Conservation (phyloP, 768 basidiomycete genomes). For the Amanita subjunquillea region DNA sequence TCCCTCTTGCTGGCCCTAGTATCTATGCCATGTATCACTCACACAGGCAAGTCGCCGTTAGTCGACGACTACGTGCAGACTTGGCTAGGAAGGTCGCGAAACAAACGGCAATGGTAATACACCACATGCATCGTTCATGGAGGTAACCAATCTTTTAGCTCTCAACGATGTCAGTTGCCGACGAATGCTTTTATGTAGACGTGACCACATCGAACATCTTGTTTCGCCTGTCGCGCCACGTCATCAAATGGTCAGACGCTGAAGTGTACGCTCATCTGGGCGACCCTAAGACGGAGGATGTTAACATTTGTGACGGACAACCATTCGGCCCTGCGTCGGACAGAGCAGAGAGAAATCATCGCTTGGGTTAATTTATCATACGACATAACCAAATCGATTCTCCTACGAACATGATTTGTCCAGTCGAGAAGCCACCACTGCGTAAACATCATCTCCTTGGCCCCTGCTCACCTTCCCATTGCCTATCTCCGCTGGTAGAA, state of each 20-base stretch:
- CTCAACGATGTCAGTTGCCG: not conserved
- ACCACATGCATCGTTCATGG: slow-evolving; percentile 18
- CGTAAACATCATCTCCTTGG: slow-evolving; percentile 3
- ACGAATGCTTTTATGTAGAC: slow-evolving; percentile 15
- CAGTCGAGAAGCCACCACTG: slow-evolving; percentile 1
- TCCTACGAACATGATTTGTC: not conserved
- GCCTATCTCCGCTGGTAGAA: not conserved
- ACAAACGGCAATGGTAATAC: slow-evolving; percentile 15
- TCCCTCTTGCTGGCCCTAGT: slow-evolving; percentile 29
- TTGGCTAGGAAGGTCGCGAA: slow-evolving; percentile 25
- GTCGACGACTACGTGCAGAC: slow-evolving; percentile 21
- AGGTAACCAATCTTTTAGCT: slow-evolving; percentile 12
- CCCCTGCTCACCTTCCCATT: not conserved
- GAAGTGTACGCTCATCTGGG: slow-evolving; percentile 5
- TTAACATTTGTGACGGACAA: not conserved
- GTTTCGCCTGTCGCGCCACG: slow-evolving; percentile 15
- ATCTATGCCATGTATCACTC: slow-evolving; percentile 16
- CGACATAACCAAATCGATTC: not conserved
- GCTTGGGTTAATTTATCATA: too few relatives aligned
- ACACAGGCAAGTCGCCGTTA: slow-evolving; percentile 18
- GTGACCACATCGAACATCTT: slow-evolving; percentile 19
- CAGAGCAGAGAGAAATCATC: too few relatives aligned
- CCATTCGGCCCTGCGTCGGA: not conserved
- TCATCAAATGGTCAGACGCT: slow-evolving; percentile 21
- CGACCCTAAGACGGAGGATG: not conserved